Percentiles rank a stretch among this genome's conserved stretches.
Conservation (phyloP, 2,329 filamentous ascomycete species). For the Coniochaeta sp. region DNA sequence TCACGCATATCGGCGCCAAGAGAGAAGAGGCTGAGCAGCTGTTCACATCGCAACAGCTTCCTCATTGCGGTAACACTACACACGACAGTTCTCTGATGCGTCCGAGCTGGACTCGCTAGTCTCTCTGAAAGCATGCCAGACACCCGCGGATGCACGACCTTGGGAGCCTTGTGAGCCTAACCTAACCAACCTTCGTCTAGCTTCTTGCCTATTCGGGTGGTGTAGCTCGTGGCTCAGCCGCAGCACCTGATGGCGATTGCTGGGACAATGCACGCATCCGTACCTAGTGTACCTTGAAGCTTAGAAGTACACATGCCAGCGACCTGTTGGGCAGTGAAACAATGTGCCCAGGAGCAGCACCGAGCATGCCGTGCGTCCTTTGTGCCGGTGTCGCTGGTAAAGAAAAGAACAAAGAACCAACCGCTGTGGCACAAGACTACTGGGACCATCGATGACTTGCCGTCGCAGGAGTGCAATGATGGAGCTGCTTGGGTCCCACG, state of each 20-base stretch:
- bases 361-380: background rate
- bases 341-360: background rate
- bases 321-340: background rate
- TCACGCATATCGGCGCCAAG: background rate
- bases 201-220: background rate
- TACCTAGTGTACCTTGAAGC: background rate
- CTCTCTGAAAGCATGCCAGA: background rate
- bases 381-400: background rate
- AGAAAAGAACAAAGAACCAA: background rate
- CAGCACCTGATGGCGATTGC: background rate
- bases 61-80: background rate
- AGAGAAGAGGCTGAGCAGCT: background rate
- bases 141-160: background rate
- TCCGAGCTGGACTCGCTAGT: background rate
- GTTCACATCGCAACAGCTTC: background rate
- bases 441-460: too few species aligned
- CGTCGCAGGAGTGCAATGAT: too few species aligned
- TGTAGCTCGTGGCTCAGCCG: background rate
- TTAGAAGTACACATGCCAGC: background rate
- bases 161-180: background rate
- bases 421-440: background rate
- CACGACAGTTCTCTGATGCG: background rate
- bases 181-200: background rate
- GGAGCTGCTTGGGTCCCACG: too few species aligned
- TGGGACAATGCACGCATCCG: background rate